Conservation (phyloP, 176 grass and related monocot species). For the Raddia distichophylla region DNA sequence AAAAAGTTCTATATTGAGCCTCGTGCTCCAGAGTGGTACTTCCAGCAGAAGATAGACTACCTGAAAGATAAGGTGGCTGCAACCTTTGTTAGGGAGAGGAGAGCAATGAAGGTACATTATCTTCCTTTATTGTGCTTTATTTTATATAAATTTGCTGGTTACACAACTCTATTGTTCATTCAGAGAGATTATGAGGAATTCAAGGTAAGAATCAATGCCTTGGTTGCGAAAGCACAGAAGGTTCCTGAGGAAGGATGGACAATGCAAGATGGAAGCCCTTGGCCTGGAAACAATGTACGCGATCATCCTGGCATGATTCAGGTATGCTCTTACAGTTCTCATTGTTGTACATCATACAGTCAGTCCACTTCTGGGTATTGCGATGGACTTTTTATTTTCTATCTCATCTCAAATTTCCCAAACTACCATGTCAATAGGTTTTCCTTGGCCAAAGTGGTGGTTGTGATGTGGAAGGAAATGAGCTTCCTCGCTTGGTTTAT, state of each 20-base stretch:
- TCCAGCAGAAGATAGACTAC: conserved; percentile 97
- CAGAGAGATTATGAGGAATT: conserved; percentile 98
- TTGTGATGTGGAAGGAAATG: conserved; percentile 80
- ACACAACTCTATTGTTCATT: conserved; percentile 23
- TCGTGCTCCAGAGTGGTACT: conserved; percentile 86
- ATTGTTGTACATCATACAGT: conserved; percentile 1
- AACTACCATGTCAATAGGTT: conserved; percentile 55
- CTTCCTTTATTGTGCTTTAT: conserved; percentile 7
- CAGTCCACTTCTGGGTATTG: background rate
- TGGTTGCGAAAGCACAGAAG: conserved; percentile 92
- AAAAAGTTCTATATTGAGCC: conserved; percentile 87
- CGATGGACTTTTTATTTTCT: background rate
- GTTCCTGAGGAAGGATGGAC: conserved; percentile 97
- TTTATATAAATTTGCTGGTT: conserved; percentile 37
- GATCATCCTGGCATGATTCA: conserved; percentile 99
- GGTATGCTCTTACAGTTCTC: conserved; percentile 35
- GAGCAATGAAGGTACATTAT: conserved; percentile 82
- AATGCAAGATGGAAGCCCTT: conserved; percentile 92
- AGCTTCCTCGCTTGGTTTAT: conserved; percentile 88
- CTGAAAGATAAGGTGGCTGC: conserved; percentile 81
- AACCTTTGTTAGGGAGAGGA: conserved; percentile 83
- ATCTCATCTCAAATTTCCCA: conserved; percentile 20
- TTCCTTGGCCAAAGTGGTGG: conserved; percentile 98
- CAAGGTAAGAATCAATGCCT: conserved; percentile 88
- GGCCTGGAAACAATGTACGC: conserved; percentile 94